Conservation (phyloP, 768 basidiomycete species). For the Lepiota brunneoincarnata region DNA sequence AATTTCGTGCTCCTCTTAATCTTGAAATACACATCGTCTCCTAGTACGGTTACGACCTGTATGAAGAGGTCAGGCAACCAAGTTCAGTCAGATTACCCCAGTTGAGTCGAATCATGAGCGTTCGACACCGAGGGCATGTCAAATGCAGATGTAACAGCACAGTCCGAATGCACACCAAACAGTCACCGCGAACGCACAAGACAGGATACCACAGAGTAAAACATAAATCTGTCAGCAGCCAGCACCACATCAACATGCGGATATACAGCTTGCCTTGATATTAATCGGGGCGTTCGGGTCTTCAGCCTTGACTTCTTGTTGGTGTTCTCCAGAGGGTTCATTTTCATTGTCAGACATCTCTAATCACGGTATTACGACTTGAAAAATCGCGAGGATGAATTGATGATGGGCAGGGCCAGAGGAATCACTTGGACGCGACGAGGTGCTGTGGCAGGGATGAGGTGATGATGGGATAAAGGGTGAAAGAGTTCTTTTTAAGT, state of each 20-base stretch:
- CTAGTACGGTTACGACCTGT: slow-evolving; percentile 71
- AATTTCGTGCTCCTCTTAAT: slow-evolving; percentile 92
- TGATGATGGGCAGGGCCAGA: too few species aligned
- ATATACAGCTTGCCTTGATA: slow-evolving; percentile 56
- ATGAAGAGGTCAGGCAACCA: neutral
- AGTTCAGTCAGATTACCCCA: neutral
- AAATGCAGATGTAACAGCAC: neutral
- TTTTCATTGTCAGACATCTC: slow-evolving; percentile 57
- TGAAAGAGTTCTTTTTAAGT: slow-evolving; percentile 3
- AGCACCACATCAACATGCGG: too few species aligned
- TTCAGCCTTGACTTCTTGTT: slow-evolving; percentile 51
- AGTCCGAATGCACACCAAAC: too few species aligned
- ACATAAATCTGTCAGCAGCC: neutral
- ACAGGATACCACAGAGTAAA: neutral
- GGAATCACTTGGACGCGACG: neutral
- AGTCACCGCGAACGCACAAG: neutral
- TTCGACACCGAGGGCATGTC: neutral
- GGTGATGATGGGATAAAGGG: slow-evolving; percentile 5
- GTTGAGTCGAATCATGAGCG: neutral
- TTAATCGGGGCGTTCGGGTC: slow-evolving; percentile 69
- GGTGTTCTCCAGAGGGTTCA: slow-evolving; percentile 24
- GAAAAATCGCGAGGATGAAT: neutral
- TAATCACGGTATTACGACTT: neutral
- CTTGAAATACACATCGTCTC: slow-evolving; percentile 96
- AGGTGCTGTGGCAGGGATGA: neutral